Evolutionary conservation across 371 early-diverging fungal genomes (phyloP), one percentile per base, ranked within the genome.

Genomic region (Phascolomyces articulosus): DNA sequence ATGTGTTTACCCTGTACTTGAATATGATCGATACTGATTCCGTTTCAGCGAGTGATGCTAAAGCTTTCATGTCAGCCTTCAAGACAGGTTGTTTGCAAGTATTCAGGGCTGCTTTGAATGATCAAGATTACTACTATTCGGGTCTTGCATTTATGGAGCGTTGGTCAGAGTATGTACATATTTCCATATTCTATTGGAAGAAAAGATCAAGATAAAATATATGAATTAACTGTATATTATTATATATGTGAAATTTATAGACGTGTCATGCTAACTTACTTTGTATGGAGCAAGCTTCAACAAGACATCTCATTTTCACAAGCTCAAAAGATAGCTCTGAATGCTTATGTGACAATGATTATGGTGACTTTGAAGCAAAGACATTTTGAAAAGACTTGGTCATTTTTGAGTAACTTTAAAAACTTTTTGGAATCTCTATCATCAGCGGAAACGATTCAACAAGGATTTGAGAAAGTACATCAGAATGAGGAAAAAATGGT

Each of bases 1-100:
- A 87, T 29, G 78, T 80, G 0, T 77, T 87, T 31, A 75, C 78
- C 0, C 67, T 85, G 0, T 85, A 80, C 40, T 64, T 87, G 4
- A 58, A 68, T 2, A 68, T 79, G 10, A 51, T 82, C 16, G 72
- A 82, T 27, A 66, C 74, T 21, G 58, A 70, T 0, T 7, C 15
- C 6, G 61, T 21, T 10, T 28, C 53, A 0, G 38, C 68, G 10
- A 63, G 66, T 8, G 66, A 71, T 16, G 66, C 74, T 9, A 64
- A 68, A 53, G 64, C 71, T 48, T 83, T 83, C 24, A 62, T 78
- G 41, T 40, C 63, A 16, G 68, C 75, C 0, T 73, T 83, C 48
- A 70, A 72, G 40, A 71, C 67, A 7, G 77, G 77, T 0, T 83
- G 79, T 44, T 76, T 73, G 54, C 77, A 79, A 40, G 69, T 79